phyloP scores from a whole-genome alignment of 1,284 basidiomycete genomes.

The Rhodotorula glutinis region DNA sequence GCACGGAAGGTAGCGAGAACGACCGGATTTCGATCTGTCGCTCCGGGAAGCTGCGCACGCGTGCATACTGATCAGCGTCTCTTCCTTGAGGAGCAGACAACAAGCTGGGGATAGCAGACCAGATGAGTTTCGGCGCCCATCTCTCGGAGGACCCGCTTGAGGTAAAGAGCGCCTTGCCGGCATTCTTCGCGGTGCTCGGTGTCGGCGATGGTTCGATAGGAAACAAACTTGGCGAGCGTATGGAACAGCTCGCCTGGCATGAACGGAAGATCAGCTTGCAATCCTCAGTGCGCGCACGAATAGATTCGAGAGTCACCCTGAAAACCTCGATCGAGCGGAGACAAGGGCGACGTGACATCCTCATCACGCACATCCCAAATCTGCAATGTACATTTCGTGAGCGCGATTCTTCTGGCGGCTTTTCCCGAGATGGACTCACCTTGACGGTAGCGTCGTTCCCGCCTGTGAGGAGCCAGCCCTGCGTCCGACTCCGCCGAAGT shows the following conservation, averaged over 20 bases:
- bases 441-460: conserved; percentile 81
- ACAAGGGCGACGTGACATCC: not conserved
- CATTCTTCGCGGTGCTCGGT: conserved; percentile 73
- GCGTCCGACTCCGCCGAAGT: not conserved
- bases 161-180: conserved; percentile 83
- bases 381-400: not conserved
- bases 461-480: conserved; percentile 63
- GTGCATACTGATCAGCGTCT: not conserved
- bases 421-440: conserved; percentile 49
- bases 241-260: conserved; percentile 51
- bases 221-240: conserved; percentile 79
- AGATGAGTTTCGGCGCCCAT: conserved; percentile 75
- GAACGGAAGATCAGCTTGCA: not conserved
- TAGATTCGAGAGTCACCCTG: conserved; percentile 15
- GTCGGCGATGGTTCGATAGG: conserved; percentile 79
- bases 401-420: not conserved
- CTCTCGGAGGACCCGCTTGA: conserved; percentile 79
- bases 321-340: conserved; percentile 10
- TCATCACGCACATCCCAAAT: conserved; percentile 32
- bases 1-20: conserved; percentile 82
- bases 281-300: rapidly evolving
- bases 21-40: conserved; percentile 62
- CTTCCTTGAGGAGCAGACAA: not conserved
- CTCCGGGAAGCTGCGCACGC: conserved; percentile 41
- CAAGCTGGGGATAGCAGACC: conserved; percentile 49